phyloP scores from a whole-genome alignment of 768 basidiomycete genomes.

The Mycena belliarum region DNA sequence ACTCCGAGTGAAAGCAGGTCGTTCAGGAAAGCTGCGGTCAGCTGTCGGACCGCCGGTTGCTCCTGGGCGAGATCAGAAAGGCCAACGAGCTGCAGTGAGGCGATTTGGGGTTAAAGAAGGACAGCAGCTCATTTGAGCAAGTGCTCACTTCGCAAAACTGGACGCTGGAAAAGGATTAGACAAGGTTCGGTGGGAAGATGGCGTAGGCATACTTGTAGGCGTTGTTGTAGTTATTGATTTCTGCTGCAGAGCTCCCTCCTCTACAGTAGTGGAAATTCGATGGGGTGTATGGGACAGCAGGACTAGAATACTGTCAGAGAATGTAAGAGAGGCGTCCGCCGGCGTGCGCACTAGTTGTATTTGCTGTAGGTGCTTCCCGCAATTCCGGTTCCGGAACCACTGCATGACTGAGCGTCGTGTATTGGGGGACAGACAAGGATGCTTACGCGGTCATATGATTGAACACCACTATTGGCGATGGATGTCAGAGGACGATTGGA shows the following conservation, averaged over 20 bases:
- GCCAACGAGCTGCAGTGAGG: slow-evolving; percentile 1
- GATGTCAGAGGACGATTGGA: too few relatives aligned
- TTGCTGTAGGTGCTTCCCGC: slow-evolving; percentile 28
- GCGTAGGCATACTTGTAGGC: not conserved
- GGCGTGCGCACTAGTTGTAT: slow-evolving; percentile 25
- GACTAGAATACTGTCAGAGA: slow-evolving; percentile 4
- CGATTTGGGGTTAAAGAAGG: not conserved
- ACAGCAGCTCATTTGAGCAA: not conserved
- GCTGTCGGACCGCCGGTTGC: slow-evolving; percentile 4
- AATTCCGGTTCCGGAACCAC: slow-evolving; percentile 27
- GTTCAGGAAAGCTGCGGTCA: slow-evolving; percentile 5
- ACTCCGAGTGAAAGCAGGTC: slow-evolving; percentile 14
- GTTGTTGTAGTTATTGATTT: slow-evolving; percentile 1
- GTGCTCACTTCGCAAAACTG: slow-evolving; percentile 11
- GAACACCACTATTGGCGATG: slow-evolving; percentile 39
- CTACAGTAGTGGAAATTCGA: slow-evolving; percentile 20
- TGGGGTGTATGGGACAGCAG: slow-evolving; percentile 20
- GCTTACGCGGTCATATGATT: slow-evolving; percentile 41
- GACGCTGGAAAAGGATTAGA: not conserved
- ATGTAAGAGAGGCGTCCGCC: not conserved
- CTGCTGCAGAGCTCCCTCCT: slow-evolving; percentile 9
- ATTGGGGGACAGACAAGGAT: not conserved
- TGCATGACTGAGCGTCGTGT: not conserved
- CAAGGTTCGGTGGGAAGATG: not conserved
- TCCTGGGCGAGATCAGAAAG: slow-evolving; percentile 15